Percentiles rank a stretch among this genome's conserved stretches.
Evolutionary conservation across 495 filamentous ascomycete species (phyloP).

Genomic region (Xylaria grammica): DNA sequence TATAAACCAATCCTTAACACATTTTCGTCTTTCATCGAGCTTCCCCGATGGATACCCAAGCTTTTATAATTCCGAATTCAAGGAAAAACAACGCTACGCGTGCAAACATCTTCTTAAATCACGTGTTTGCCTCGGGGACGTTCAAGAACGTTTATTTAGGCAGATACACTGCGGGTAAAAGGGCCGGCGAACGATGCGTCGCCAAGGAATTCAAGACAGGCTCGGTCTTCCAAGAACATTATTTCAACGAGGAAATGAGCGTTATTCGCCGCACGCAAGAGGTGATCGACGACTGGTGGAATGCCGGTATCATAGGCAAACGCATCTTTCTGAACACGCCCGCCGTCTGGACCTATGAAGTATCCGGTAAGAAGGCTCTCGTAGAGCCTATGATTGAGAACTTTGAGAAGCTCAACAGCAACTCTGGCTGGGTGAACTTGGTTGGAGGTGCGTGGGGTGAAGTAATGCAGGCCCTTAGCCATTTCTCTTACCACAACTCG

Average conservation of each 20-base stretch:
- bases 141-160: conserved; percentile 43
- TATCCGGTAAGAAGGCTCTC: conserved; percentile 23
- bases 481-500: conserved; percentile 48
- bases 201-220: conserved; percentile 46
- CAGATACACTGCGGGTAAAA: conserved; percentile 30
- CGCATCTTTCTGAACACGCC: conserved; percentile 42
- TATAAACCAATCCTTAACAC: not conserved
- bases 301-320: conserved; percentile 34
- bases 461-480: conserved; percentile 48
- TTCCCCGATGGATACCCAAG: not conserved
- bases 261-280: conserved; percentile 38
- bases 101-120: not conserved
- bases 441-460: conserved; percentile 28
- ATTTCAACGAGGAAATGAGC: conserved; percentile 43
- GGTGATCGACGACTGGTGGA: conserved; percentile 43
- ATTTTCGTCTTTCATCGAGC: not conserved
- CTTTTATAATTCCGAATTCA: conserved; percentile 24
- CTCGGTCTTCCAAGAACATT: conserved; percentile 32
- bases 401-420: conserved; percentile 52
- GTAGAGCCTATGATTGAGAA: conserved; percentile 45
- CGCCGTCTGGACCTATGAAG: conserved; percentile 29
- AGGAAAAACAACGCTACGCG: not conserved
- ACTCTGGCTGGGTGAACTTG: conserved; percentile 41
- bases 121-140: conserved; percentile 36
- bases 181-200: conserved; percentile 37